Percentiles rank a stretch among this genome's conserved stretches.
Evolutionary conservation across 495 filamentous ascomycete species (phyloP).

Genomic region (Podospora didyma): DNA sequence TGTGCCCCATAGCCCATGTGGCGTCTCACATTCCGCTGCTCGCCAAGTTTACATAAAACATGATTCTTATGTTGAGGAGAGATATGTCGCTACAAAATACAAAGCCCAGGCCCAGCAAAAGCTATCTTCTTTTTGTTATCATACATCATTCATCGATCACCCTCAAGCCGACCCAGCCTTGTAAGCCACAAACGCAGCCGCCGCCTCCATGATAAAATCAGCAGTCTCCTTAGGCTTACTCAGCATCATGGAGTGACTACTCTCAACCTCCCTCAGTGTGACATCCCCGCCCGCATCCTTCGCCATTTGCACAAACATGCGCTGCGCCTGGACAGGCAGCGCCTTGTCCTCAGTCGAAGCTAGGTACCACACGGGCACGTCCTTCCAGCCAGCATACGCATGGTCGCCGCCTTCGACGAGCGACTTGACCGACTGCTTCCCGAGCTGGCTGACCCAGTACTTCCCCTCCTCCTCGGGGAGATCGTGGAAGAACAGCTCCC

Average conservation of each 20-base stretch:
- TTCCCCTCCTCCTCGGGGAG: conserved; percentile 27
- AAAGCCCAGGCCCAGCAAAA: too few species aligned
- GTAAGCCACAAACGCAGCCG: conserved; percentile 17
- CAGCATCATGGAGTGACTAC: conserved; percentile 30
- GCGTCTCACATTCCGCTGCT: too few species aligned
- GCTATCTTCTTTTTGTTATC: too few species aligned
- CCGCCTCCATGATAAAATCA: conserved; percentile 27
- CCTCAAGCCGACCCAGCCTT: background rate
- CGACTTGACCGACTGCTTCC: conserved; percentile 20
- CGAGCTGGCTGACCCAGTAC: conserved; percentile 25
- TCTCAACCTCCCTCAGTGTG: conserved; percentile 22
- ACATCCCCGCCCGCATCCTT: conserved; percentile 23
- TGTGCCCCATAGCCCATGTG: too few species aligned
- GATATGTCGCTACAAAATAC: too few species aligned
- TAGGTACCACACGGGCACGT: conserved; percentile 27
- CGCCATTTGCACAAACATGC: conserved; percentile 18
- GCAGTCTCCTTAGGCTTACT: conserved; percentile 29
- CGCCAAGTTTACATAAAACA: too few species aligned
- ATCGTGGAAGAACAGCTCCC: conserved; percentile 34
- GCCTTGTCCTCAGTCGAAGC: conserved; percentile 22
- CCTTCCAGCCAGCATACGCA: conserved; percentile 31
- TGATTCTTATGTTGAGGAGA: too few species aligned
- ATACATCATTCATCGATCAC: too few species aligned
- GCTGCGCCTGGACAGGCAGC: conserved; percentile 21
- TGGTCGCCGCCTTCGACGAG: conserved; percentile 24